phyloP scores from a whole-genome alignment of 2,329 filamentous ascomycete species.

The Pseudovirgaria hyperparasitica region DNA sequence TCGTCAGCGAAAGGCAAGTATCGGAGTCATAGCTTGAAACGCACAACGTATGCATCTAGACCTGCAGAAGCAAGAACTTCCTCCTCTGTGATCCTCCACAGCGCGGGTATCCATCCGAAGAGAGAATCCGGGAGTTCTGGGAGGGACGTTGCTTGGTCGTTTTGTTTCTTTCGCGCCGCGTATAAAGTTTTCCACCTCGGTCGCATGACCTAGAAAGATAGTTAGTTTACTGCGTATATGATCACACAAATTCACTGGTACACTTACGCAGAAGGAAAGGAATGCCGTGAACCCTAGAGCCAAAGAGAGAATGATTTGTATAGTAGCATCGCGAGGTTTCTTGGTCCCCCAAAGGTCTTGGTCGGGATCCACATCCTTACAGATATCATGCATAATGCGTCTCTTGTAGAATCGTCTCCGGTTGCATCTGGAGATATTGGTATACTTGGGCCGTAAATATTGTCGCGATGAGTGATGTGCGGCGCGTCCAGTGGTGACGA shows the following conservation, averaged over 20 bases:
- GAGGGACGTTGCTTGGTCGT: slow-evolving; percentile 49
- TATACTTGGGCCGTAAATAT: slow-evolving; percentile 1
- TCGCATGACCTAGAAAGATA: slow-evolving; percentile 53
- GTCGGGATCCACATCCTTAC: slow-evolving; percentile 6
- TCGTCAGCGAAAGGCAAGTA: slow-evolving; percentile 4
- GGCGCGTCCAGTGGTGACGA: too few relatives aligned
- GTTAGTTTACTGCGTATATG: slow-evolving; percentile 14
- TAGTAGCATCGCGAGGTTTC: slow-evolving; percentile 32
- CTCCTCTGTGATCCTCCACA: slow-evolving; percentile 77
- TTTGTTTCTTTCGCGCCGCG: slow-evolving; percentile 71
- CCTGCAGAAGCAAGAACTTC: slow-evolving; percentile 83
- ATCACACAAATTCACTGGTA: slow-evolving; percentile 6
- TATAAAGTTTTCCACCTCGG: slow-evolving; percentile 89
- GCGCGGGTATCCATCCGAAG: slow-evolving; percentile 82
- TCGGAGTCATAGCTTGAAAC: slow-evolving; percentile 14
- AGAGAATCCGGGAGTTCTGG: slow-evolving; percentile 73
- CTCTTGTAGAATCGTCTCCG: slow-evolving; percentile 3
- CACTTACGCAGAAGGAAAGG: slow-evolving; percentile 58
- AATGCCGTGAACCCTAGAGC: slow-evolving; percentile 59
- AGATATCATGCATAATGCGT: slow-evolving; percentile 13
- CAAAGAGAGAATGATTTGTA: slow-evolving; percentile 61
- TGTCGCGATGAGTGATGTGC: too few relatives aligned
- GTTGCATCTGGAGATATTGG: slow-evolving; percentile 1
- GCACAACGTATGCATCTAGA: slow-evolving; percentile 82
- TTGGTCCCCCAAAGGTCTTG: slow-evolving; percentile 20